These are phyloP conservation scores for Gossypium trilobum DNA, from an alignment of 441 rosid species.

Conservation along the genomic window DNA sequence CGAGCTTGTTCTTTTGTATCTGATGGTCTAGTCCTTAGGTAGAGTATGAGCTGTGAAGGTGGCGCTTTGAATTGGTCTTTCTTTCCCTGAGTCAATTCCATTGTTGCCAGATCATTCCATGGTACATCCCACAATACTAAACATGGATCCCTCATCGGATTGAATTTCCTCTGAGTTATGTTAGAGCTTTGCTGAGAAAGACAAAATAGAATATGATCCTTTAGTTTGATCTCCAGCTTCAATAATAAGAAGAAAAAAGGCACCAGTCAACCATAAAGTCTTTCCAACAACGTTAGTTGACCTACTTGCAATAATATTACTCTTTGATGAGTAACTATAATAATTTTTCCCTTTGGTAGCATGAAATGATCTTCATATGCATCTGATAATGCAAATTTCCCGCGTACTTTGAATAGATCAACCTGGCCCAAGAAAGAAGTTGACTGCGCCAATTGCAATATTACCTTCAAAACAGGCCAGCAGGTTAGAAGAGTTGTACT, in stretches of 20 bases:
- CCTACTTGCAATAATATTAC: constrained; percentile 83
- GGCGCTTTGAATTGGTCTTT: constrained; percentile 65
- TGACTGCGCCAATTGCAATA: constrained; percentile 93
- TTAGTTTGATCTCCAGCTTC: background rate
- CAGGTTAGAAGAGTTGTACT: constrained; percentile 9
- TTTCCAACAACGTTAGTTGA: constrained; percentile 13
- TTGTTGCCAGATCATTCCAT: constrained; percentile 62
- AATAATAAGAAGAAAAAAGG: background rate
- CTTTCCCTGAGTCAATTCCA: constrained; percentile 85
- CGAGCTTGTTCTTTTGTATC: constrained; percentile 68
- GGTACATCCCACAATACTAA: constrained; percentile 74
- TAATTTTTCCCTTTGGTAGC: constrained; percentile 70
- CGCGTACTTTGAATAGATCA: constrained; percentile 90
- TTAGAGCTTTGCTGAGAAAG: constrained; percentile 73
- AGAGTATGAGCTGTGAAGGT: constrained; percentile 59
- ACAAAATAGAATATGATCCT: constrained; percentile 1
- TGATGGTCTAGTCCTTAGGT: constrained; percentile 43
- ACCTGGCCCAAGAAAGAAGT: constrained; percentile 93
- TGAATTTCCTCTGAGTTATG: constrained; percentile 79
- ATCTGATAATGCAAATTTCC: constrained; percentile 90
- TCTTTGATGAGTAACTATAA: constrained; percentile 78
- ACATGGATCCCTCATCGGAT: constrained; percentile 87
- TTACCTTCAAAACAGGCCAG: constrained; percentile 47
- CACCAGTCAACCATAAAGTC: background rate
- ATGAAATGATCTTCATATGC: constrained; percentile 91